A percentile compares a stretch with the other conserved stretches of the same genome.
Conservation (phyloP, 73 alveolate species). For the Tetrahymena borealis region DNA sequence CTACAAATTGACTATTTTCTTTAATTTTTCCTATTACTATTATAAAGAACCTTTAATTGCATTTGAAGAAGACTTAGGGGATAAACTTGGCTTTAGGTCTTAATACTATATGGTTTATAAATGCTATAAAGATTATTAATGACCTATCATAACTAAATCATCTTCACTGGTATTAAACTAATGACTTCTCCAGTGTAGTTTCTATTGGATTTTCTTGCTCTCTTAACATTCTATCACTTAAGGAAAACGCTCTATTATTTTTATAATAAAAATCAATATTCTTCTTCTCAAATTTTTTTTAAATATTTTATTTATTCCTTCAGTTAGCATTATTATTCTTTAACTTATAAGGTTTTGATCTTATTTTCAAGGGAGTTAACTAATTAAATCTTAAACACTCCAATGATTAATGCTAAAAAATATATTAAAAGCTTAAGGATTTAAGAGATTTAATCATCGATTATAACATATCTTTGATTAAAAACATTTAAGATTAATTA, state of each 20-base stretch:
- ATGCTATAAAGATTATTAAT: not conserved
- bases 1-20: not conserved
- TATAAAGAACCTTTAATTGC: not conserved
- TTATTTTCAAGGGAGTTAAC: no score
- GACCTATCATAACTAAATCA: not conserved
- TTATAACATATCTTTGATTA: not conserved
- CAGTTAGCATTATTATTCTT: no score
- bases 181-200: not conserved
- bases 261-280: not conserved
- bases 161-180: not conserved
- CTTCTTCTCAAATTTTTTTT: no score
- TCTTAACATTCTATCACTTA: not conserved
- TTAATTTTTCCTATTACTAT: not conserved
- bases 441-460: no score
- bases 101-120: not conserved
- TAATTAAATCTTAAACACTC: no score
- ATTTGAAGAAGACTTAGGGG: not conserved
- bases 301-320: no score
- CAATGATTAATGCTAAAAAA: no score
- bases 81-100: not conserved
- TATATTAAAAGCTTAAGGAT: no score
- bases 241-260: not conserved
- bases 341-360: no score
- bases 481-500: not conserved
- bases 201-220: not conserved